Evolutionary conservation across 805 yeast genomes (phyloP).

Genomic region (Metschnikowia bowlesiae): DNA sequence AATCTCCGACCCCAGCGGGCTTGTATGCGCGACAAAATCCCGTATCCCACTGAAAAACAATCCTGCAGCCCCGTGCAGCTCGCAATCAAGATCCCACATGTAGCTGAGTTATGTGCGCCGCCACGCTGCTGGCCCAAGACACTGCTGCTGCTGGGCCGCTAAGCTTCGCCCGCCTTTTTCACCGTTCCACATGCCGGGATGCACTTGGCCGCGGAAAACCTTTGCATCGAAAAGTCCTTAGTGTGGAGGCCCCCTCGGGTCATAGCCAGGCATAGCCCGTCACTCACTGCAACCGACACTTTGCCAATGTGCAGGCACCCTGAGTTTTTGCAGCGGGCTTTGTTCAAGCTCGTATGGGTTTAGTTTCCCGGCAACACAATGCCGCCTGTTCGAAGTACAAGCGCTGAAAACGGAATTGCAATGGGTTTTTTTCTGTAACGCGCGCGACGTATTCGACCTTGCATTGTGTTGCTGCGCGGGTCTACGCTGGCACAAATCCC

Average conservation of each 20-base stretch:
- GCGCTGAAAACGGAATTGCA: not conserved
- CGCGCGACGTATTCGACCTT: not conserved
- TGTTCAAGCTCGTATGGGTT: not conserved
- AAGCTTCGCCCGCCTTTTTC: too few relatives aligned
- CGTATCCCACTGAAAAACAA: not conserved
- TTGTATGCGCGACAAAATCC: not conserved
- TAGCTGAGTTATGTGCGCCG: not conserved
- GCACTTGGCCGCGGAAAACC: too few relatives aligned
- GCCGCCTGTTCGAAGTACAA: not conserved
- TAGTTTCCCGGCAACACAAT: not conserved
- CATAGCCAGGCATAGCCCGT: not conserved
- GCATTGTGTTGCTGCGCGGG: slow-evolving; percentile 1
- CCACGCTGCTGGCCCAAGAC: not conserved
- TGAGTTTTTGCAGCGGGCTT: not conserved
- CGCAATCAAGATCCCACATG: not conserved
- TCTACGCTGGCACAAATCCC: not conserved
- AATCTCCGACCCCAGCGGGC: not conserved
- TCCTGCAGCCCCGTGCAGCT: not conserved
- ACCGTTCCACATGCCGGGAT: not conserved
- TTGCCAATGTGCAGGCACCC: not conserved
- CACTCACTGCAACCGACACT: too few relatives aligned
- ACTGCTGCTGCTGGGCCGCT: too few relatives aligned
- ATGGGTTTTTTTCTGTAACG: slow-evolving; percentile 1
- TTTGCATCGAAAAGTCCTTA: too few relatives aligned
- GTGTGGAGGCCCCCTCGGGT: too few relatives aligned